phyloP scores from a whole-genome alignment of 106 monocot genomes.

The Dendrobium chrysotoxum region DNA sequence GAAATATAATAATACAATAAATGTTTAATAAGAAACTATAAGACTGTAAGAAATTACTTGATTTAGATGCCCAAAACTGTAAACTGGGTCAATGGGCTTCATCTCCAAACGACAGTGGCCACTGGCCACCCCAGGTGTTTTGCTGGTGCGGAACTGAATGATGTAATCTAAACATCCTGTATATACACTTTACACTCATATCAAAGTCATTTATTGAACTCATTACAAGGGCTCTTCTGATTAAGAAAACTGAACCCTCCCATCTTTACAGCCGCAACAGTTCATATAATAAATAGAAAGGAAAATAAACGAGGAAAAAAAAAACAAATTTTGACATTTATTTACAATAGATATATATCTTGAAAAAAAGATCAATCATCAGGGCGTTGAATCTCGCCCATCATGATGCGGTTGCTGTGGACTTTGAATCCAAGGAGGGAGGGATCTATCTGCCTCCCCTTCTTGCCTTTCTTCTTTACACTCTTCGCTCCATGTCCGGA shows the following conservation, averaged over 20 bases:
- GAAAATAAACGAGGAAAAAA: neutral
- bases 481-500: conserved; percentile 19
- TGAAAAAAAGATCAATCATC: conserved; percentile 25
- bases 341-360: neutral
- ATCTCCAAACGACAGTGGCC: too few species aligned
- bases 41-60: too few species aligned
- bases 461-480: conserved; percentile 61
- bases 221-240: neutral
- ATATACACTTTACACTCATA: too few species aligned
- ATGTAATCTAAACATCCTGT: too few species aligned
- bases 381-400: conserved; percentile 80
- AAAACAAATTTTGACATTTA: neutral
- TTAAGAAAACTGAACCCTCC: conserved; percentile 7
- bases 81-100: too few species aligned
- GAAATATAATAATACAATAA: too few species aligned
- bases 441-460: conserved; percentile 73
- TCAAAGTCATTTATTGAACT: neutral
- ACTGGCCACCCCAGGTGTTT: too few species aligned
- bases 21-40: too few species aligned
- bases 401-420: conserved; percentile 81
- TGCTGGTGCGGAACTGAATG: too few species aligned
- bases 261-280: conserved; percentile 4
- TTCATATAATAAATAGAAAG: neutral
- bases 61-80: too few species aligned
- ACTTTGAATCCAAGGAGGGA: conserved; percentile 79